phyloP scores from a whole-genome alignment of 2,329 filamentous ascomycete genomes.

The Beauveria pseudobassiana region DNA sequence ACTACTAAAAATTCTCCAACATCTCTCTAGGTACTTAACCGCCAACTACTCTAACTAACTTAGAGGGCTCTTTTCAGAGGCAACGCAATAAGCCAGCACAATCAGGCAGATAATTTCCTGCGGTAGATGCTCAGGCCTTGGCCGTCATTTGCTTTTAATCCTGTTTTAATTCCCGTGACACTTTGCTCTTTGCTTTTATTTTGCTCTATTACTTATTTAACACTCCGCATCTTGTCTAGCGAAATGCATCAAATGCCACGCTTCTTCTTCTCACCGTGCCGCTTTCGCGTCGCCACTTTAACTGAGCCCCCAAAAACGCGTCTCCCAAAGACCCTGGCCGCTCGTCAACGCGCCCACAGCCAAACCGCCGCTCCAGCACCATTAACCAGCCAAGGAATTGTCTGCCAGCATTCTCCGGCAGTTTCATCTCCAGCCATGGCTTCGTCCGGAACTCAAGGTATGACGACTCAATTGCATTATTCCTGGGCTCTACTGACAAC shows the following conservation, averaged over 20 bases:
- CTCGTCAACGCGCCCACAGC: slow-evolving; percentile 10
- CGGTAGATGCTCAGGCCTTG: neutral
- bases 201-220: too few species aligned
- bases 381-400: neutral
- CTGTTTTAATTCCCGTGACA: too few species aligned
- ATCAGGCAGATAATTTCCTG: too few species aligned
- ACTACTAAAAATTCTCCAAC: too few species aligned
- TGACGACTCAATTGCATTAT: neutral
- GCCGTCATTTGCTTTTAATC: neutral
- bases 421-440: slow-evolving; percentile 45
- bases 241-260: too few species aligned
- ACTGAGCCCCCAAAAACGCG: slow-evolving; percentile 17
- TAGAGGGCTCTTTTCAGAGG: too few species aligned
- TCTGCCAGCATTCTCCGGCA: neutral
- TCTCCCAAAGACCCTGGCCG: slow-evolving; percentile 12
- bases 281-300: slow-evolving; percentile 14
- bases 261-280: neutral
- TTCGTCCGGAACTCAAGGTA: slow-evolving; percentile 66
- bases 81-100: too few species aligned
- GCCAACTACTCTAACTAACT: too few species aligned
- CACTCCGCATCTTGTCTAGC: too few species aligned
- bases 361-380: neutral
- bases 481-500: neutral
- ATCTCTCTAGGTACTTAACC: too few species aligned
- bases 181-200: too few species aligned